Evolutionary conservation across 1,284 basidiomycete species (phyloP).

Genomic region (Waitea zeae): DNA sequence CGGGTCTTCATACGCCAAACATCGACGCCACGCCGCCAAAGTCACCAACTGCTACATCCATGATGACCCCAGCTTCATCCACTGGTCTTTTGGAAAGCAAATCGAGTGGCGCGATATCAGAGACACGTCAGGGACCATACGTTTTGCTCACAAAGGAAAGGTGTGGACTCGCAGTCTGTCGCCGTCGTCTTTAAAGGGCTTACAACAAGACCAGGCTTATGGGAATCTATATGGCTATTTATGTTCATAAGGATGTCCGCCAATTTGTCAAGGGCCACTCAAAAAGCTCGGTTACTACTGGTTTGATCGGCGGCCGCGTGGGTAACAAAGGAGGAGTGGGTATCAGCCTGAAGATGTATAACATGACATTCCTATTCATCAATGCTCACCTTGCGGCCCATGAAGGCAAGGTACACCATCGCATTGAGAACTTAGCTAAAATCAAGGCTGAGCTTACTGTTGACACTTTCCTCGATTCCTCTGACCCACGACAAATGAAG

Average conservation of each 20-base stretch:
- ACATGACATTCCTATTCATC: slow-evolving; percentile 63
- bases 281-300: slow-evolving; percentile 62
- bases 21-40: too few relatives aligned
- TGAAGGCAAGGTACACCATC: slow-evolving; percentile 48
- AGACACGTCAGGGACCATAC: slow-evolving; percentile 59
- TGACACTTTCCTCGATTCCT: slow-evolving; percentile 42
- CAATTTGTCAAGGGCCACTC: slow-evolving; percentile 45
- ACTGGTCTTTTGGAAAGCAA: slow-evolving; percentile 5
- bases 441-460: slow-evolving; percentile 55
- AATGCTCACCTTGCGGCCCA: slow-evolving; percentile 85
- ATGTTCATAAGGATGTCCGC: slow-evolving; percentile 48
- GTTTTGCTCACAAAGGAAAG: slow-evolving; percentile 67
- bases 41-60: too few relatives aligned
- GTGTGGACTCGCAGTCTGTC: too few relatives aligned
- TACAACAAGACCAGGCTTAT: too few relatives aligned
- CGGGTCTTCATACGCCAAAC: too few relatives aligned
- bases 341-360: slow-evolving; percentile 60
- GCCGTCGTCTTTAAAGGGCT: too few relatives aligned
- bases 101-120: slow-evolving; percentile 12
- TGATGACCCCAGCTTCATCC: too few relatives aligned
- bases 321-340: slow-evolving; percentile 82
- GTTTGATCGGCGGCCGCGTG: slow-evolving; percentile 73
- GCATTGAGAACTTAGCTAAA: slow-evolving; percentile 55
- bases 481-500: slow-evolving; percentile 43
- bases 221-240: slow-evolving; percentile 70